Evolutionary conservation across 2,329 filamentous ascomycete species (phyloP), one percentile per base, ranked within the genome.

Genomic region (Neurospora crassa): DNA sequence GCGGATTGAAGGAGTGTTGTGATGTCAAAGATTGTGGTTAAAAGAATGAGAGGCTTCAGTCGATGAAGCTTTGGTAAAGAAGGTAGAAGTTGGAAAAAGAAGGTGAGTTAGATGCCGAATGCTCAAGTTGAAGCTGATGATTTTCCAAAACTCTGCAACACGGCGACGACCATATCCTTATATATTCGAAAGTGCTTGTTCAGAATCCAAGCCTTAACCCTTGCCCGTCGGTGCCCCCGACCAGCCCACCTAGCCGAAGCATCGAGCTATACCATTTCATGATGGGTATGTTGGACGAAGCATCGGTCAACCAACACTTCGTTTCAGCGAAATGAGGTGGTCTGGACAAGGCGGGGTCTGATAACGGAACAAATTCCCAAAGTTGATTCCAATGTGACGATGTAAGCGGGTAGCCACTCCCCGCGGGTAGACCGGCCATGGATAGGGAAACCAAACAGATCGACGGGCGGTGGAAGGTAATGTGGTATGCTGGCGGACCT

Each of bases 281-380:
- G 70, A 70, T 53, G 73, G 70, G 40, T 69, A 69, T 69, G 68
- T 29, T 53, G n/a, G 45, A 59, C 67, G 3, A 41, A 41, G 40
- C n/a, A 42, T 42, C 37, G 37, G 67, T 37, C 8, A 67, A 70
- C 24, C 40, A 67, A 71, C 70, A 67, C 34, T 29, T 12, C 67
- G 74, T 76, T 75, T 75, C 74, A 75, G 72, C 70, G 37, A 75
- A 70, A 75, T 75, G 71, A 75, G 67, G 43, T 70, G 47, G 67
- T 68, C 69, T 16, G 43, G 16, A 59, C 53, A 47, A 20, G 43
- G 34, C 41, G 24, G 68, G 37, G 68, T 67, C 53, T 63, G 53
- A 63, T 63, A 63, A 63, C 53, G 53, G 14, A 63, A 3, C 29
- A n/a, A 5, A 34, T 63, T 63, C 53, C 53, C 53, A 63, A 63